Percentiles rank a stretch among this genome's conserved stretches.
Conservation (phyloP, 495 filamentous ascomycete species). For the Penicillium herquei region DNA sequence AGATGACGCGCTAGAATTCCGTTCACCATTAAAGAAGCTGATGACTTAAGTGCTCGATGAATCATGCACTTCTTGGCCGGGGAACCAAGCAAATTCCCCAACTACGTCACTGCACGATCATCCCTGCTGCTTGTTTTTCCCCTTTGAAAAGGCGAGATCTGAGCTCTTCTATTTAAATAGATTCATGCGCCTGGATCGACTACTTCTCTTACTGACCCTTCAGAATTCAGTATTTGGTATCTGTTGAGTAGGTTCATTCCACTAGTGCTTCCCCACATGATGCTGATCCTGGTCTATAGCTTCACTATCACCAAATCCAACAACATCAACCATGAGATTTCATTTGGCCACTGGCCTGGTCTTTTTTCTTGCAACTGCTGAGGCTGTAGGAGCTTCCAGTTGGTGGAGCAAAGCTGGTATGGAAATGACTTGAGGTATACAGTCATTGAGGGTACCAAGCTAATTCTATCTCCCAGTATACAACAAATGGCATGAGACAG, state of each 20-base stretch:
- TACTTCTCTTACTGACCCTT: not conserved
- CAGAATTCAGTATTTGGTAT: not conserved
- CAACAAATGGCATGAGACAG: conserved; percentile 98
- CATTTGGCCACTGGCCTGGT: conserved; percentile 63
- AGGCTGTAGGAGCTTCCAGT: conserved; percentile 64
- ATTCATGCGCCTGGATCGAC: not conserved
- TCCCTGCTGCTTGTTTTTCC: conserved; percentile 17
- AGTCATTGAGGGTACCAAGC: not conserved
- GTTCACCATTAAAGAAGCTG: not conserved
- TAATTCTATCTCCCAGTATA: conserved; percentile 61
- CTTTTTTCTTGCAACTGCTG: conserved; percentile 63
- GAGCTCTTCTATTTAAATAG: conserved; percentile 15
- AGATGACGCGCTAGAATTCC: conserved; percentile 8
- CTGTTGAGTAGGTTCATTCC: not conserved
- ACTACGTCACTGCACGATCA: conserved; percentile 48
- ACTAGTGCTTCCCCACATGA: not conserved
- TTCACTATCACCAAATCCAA: not conserved
- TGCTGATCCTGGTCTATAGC: not conserved
- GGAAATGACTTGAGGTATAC: conserved; percentile 14
- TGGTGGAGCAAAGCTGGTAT: conserved; percentile 84
- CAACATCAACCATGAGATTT: conserved; percentile 63
- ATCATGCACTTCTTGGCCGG: conserved; percentile 22
- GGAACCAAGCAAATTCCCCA: conserved; percentile 24
- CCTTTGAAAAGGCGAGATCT: conserved; percentile 4
- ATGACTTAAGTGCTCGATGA: conserved; percentile 14